Base-by-base conservation (phyloP, 371 early-diverging fungal genomes). In the Apophysomyces elegans region DNA sequence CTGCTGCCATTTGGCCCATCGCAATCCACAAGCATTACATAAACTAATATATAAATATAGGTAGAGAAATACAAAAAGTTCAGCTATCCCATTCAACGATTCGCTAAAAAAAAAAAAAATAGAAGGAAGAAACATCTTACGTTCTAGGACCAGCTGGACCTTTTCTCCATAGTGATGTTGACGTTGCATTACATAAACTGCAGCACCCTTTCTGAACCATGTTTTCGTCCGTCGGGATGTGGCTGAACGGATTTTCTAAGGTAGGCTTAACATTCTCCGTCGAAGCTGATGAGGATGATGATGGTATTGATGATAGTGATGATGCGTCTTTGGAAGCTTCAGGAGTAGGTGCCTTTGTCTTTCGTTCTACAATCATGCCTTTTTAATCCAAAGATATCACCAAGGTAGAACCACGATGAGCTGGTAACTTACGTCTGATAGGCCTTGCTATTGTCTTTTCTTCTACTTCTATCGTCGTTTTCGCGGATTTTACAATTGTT, bases 21-120 rank as follows among this genome's bases (percentile, higher is more conserved):
- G 69, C 38, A 78, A 59, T 14, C 81, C 81, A 67, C 81, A 81
- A 3, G 77, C 77, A 71, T 81, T 81, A 63, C 81, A 81, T 12
- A 81, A 58, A 26, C 81, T 81, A 58, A 26, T 26, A 26, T 26
- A 26, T 26, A 26, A 0, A 26, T 26, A 26, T 26, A 26, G 2
- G 32, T 1, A 35, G 14, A 60, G 38, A 50, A 61, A 35, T 0
- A 58, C 3, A 57, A 37, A 13, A 11, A 35, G 46, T 26, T 26
- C 32, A 26, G 32, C 32, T 26, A 41, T 11, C 41, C 13, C 41
- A 41, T 11, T 41, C 41, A 41, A 41, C 1, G 41, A 13, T 41
- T 13, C 41, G 41, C 41, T 37, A 26, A 12, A 37, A 35, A 11
- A 16, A 57, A 35, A 61, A 64, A 26, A 56, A 54, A 18, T 18